Evolutionary conservation across 768 basidiomycete genomes (phyloP), one percentile per base, ranked within the genome.

Genomic region (Mycena olivaceomarginata): DNA sequence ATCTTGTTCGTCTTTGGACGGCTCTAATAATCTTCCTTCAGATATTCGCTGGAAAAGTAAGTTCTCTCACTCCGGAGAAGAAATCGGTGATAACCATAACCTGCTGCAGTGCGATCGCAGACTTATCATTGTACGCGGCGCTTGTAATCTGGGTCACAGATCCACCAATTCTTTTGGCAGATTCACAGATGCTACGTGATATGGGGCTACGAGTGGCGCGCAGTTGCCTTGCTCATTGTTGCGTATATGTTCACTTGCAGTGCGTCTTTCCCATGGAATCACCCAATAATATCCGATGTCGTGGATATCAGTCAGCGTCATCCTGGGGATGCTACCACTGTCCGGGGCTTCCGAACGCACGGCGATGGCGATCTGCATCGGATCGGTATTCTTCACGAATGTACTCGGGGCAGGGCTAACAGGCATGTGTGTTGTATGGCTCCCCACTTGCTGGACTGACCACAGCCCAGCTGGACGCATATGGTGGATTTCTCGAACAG

Each of bases 401-500:
- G 65, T 60, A 2, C 15, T 74, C 1, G 53, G 65, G 0, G 53
- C 74, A 12, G 25, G 18, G 18, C 20, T 74, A 18, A 66, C 65
- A 3, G 74, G 74, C 64, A 10, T 45, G 43, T 48, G 48, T 7
- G 20, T n/a, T 18, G 6, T 9, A 53, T 53, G 16, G 11, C 56
- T 31, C 22, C 31, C 31, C 11, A 57, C 56, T 22, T 11, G 25
- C 16, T 15, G 22, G 37, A 11, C 62, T 5, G 31, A 31, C 31
- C 31, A 31, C 31, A 31, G 31, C 31, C 31, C 48, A 75, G 74
- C 74, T 8, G 67, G 74, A n/a, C 67, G 74, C 43, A 75, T 75
- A 31, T 75, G 74, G 74, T 75, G 67, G 67, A 75, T 75, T 16
- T 63, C 74, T 10, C 66, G 67, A 5, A 43, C 51, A 6, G 48